These are phyloP conservation scores for Arachis monticola DNA, from an alignment of 331 rosid species.

Conservation along the genomic window DNA sequence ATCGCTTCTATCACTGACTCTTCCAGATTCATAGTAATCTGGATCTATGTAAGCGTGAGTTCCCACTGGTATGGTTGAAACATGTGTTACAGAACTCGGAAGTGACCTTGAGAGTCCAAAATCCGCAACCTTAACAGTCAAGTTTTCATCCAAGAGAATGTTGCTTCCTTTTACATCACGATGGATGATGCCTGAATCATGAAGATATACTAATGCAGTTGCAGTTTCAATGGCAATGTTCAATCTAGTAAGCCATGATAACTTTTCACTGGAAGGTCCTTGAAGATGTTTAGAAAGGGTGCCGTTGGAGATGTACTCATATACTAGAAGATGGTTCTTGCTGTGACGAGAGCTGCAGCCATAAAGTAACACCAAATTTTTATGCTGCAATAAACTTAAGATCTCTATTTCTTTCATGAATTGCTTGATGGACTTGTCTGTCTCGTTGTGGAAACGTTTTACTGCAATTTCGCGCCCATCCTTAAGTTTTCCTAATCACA, in stretches of 20 bases:
- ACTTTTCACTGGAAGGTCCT: background rate
- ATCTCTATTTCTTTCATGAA: slow-evolving; percentile 65
- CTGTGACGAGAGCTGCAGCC: slow-evolving; percentile 55
- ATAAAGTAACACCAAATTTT: slow-evolving; percentile 62
- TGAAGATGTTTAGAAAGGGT: slow-evolving; percentile 69
- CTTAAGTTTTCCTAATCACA: slow-evolving; percentile 53
- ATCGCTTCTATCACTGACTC: slow-evolving; percentile 68
- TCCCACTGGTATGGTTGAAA: slow-evolving; percentile 72
- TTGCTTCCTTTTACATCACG: slow-evolving; percentile 70
- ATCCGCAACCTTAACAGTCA: slow-evolving; percentile 67
- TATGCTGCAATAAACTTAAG: slow-evolving; percentile 51
- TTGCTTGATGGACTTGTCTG: slow-evolving; percentile 53
- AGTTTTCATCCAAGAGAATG: slow-evolving; percentile 59
- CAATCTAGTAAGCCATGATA: slow-evolving; percentile 61
- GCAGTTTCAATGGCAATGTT: slow-evolving; percentile 74
- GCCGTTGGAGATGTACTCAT: slow-evolving; percentile 64
- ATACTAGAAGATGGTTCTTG: slow-evolving; percentile 65
- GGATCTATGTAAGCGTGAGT: slow-evolving; percentile 82
- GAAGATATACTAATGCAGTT: slow-evolving; percentile 64
- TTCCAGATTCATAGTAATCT: slow-evolving; percentile 58
- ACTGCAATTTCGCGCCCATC: slow-evolving; percentile 72
- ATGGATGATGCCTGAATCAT: slow-evolving; percentile 67
- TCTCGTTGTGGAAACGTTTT: slow-evolving; percentile 61
- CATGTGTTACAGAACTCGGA: slow-evolving; percentile 51
- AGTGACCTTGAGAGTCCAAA: slow-evolving; percentile 64